Evolutionary conservation across 768 basidiomycete genomes (phyloP).

Genomic region (Cubamyces sp.): DNA sequence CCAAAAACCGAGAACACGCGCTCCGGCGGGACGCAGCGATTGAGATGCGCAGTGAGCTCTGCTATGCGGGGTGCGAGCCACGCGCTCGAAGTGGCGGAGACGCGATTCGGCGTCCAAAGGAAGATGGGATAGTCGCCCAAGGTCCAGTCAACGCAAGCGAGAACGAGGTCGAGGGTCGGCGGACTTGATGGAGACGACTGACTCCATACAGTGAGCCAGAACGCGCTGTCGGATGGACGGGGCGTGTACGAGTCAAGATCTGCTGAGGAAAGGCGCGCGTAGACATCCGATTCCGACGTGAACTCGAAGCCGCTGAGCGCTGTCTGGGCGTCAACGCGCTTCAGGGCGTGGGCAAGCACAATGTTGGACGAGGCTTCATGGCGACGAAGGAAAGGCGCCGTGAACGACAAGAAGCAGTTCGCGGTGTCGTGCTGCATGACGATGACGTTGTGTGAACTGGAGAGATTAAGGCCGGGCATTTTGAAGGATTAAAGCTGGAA

Average conservation of each 20-base stretch:
- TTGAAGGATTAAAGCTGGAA: conserved; percentile 12
- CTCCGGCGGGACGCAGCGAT: conserved; percentile 41
- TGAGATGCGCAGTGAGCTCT: conserved; percentile 43
- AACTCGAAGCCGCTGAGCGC: conserved; percentile 44
- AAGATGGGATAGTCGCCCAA: conserved; percentile 57
- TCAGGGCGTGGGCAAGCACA: conserved; percentile 54
- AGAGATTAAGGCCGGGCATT: conserved; percentile 40
- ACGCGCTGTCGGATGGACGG: conserved; percentile 31
- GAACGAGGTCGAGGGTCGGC: conserved; percentile 44
- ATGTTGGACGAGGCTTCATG: conserved; percentile 57
- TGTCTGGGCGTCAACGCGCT: conserved; percentile 43
- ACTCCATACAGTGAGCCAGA: conserved; percentile 59
- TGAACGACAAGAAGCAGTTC: conserved; percentile 44
- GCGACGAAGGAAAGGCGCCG: conserved; percentile 45
- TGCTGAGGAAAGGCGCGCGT: conserved; percentile 29
- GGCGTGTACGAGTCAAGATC: conserved; percentile 32
- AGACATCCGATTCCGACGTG: conserved; percentile 39
- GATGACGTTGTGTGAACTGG: conserved; percentile 29
- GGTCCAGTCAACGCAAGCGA: conserved; percentile 51
- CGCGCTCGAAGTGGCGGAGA: conserved; percentile 32
- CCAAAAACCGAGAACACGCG: conserved; percentile 60
- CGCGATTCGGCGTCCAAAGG: conserved; percentile 46
- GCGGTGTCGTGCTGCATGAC: conserved; percentile 46
- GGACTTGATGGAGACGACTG: conserved; percentile 32
- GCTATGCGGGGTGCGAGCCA: conserved; percentile 42